phyloP scores from a whole-genome alignment of 2,329 filamentous ascomycete species.

The Pyricularia sp. region DNA sequence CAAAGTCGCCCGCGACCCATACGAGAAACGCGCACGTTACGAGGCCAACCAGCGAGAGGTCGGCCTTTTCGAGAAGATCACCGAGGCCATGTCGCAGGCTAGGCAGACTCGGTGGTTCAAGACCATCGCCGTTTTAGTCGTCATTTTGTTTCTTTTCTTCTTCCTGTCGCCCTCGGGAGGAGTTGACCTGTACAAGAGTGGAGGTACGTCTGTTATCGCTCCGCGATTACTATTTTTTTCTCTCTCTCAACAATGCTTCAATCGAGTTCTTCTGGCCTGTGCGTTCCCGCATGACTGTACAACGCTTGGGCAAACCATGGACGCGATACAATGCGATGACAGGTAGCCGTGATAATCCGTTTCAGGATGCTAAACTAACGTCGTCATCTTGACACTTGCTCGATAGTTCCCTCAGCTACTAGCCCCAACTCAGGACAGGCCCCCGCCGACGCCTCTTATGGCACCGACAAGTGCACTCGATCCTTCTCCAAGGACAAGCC shows the following conservation, averaged over 20 bases:
- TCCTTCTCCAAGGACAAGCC: slow-evolving; percentile 82
- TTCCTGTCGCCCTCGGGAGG: slow-evolving; percentile 48
- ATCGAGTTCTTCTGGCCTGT: not conserved
- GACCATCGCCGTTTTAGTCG: slow-evolving; percentile 48
- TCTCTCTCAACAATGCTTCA: not conserved
- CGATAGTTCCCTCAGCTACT: not conserved
- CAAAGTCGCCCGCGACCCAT: slow-evolving; percentile 39
- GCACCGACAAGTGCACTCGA: slow-evolving; percentile 64
- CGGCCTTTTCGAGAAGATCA: slow-evolving; percentile 38
- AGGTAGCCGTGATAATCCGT: not conserved
- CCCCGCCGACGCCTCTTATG: slow-evolving; percentile 47
- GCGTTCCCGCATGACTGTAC: not conserved
- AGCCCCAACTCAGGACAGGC: slow-evolving; percentile 31
- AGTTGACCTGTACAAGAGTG: slow-evolving; percentile 35
- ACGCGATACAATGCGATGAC: not conserved
- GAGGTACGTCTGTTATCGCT: slow-evolving; percentile 19
- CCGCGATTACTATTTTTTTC: not conserved
- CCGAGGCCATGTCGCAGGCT: slow-evolving; percentile 48
- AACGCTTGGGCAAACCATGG: not conserved
- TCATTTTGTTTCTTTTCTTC: slow-evolving; percentile 48
- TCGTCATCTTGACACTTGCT: not conserved
- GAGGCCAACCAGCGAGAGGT: slow-evolving; percentile 29
- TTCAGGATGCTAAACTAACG: not conserved
- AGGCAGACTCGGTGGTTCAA: slow-evolving; percentile 54
- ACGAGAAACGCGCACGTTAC: slow-evolving; percentile 54